Conservation (phyloP, 2,329 filamentous ascomycete genomes). For the Arthrobotrys entomopaga region DNA sequence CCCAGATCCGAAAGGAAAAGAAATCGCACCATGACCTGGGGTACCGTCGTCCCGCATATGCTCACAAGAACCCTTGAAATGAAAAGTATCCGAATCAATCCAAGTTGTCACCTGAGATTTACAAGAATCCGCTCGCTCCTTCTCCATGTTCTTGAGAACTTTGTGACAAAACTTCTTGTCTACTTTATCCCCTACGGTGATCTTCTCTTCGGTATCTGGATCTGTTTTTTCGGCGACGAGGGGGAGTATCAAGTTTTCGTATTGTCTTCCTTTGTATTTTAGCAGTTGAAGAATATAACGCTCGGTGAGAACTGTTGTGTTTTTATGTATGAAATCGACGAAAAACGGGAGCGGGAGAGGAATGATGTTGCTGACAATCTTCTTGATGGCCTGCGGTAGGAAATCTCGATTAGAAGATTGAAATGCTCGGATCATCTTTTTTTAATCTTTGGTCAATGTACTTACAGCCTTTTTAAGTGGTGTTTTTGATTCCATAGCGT, state of each 20-base stretch:
- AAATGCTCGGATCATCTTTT: background rate
- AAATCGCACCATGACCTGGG: background rate
- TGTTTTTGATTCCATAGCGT: background rate
- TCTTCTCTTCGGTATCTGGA: background rate
- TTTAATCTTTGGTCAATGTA: background rate
- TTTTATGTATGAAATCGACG: background rate
- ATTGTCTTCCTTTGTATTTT: conserved; percentile 14
- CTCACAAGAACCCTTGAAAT: conserved; percentile 4
- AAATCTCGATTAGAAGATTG: background rate
- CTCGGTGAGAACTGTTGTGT: conserved; percentile 14
- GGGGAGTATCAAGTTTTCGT: background rate
- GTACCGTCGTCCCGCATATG: conserved; percentile 2
- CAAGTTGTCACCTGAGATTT: conserved; percentile 12
- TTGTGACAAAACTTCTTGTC: background rate
- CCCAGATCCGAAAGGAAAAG: background rate
- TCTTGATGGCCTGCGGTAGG: conserved; percentile 1
- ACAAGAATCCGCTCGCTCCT: background rate
- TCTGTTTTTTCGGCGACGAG: background rate
- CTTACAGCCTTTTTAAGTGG: background rate
- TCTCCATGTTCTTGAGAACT: background rate
- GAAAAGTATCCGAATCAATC: conserved; percentile 5
- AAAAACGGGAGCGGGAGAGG: background rate
- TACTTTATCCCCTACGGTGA: background rate
- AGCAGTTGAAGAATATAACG: conserved; percentile 14
- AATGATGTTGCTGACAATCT: background rate